These are phyloP conservation scores for Globisporangium spiculum DNA, from an alignment of 352 stramenopile genomes.

Conservation along the genomic window DNA sequence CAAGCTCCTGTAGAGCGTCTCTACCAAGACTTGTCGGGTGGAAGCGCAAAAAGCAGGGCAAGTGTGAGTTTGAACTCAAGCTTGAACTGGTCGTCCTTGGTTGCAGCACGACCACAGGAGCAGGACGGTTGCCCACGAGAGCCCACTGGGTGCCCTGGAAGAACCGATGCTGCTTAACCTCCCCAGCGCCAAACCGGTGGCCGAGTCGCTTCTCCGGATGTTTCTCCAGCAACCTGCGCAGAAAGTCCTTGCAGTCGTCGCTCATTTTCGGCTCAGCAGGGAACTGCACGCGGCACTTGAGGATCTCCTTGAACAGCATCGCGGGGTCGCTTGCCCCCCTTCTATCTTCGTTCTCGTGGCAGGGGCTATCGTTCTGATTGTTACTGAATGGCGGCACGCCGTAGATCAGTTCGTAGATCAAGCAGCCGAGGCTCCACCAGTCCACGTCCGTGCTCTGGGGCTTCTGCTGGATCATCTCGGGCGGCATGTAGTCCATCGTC, in stretches of 20 bases:
- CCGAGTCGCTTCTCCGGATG: slow-evolving; percentile 24
- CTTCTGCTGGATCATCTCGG: slow-evolving; percentile 37
- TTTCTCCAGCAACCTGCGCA: slow-evolving; percentile 25
- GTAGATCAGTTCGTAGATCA: slow-evolving; percentile 78
- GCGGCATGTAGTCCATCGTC: slow-evolving; percentile 49
- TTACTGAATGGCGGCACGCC: slow-evolving; percentile 54
- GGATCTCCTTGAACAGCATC: slow-evolving; percentile 54
- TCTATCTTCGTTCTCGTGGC: neutral
- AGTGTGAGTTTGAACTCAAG: neutral
- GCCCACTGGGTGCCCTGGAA: slow-evolving; percentile 31
- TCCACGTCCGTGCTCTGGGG: slow-evolving; percentile 45
- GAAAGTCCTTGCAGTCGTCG: slow-evolving; percentile 24
- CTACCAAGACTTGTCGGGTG: neutral
- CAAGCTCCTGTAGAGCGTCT: neutral
- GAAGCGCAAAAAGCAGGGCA: neutral
- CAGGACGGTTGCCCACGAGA: slow-evolving; percentile 4
- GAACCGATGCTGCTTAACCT: slow-evolving; percentile 35
- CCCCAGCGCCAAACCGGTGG: slow-evolving; percentile 22
- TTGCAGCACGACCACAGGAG: neutral
- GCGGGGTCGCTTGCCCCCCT: slow-evolving; percentile 17
- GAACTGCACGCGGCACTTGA: slow-evolving; percentile 37
- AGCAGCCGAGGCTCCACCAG: slow-evolving; percentile 74
- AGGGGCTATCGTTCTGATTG: neutral
- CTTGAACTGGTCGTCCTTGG: neutral
- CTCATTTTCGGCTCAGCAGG: slow-evolving; percentile 26